Evolutionary conservation across 1,284 basidiomycete species (phyloP).

Genomic region (Malassezia sp.): DNA sequence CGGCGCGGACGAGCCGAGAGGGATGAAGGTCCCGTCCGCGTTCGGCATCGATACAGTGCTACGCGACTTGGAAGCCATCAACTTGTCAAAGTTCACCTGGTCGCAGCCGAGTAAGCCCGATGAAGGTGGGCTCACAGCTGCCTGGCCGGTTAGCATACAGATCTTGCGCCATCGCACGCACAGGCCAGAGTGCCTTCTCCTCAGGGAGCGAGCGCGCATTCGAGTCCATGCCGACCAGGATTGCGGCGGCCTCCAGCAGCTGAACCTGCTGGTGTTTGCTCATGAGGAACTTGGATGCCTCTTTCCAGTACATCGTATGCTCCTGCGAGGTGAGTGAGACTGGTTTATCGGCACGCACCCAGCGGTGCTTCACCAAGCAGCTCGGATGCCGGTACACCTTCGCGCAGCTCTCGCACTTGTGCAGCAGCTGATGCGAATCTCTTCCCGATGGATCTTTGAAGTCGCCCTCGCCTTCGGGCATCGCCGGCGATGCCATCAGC

Average conservation of each 20-base stretch:
- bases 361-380: constrained; percentile 88
- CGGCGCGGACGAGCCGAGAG: constrained; percentile 12
- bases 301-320: constrained; percentile 91
- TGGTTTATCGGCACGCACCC: constrained; percentile 49
- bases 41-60: constrained; percentile 18
- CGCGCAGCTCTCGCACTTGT: constrained; percentile 67
- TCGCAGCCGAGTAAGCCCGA: constrained; percentile 49
- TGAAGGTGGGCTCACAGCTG: constrained; percentile 50
- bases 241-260: constrained; percentile 89
- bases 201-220: constrained; percentile 69
- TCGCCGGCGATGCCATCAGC: not conserved
- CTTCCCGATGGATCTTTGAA: constrained; percentile 1
- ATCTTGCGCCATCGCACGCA: constrained; percentile 14
- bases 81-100: constrained; percentile 46
- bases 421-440: constrained; percentile 50
- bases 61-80: constrained; percentile 36
- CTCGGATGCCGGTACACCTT: constrained; percentile 87
- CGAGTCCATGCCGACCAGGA: constrained; percentile 57
- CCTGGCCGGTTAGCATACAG: constrained; percentile 3
- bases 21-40: not conserved
- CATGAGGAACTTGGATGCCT: constrained; percentile 81
- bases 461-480: constrained; percentile 4
- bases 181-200: constrained; percentile 66
- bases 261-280: constrained; percentile 98
- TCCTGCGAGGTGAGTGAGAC: constrained; percentile 52